Evolutionary conservation across 768 basidiomycete species (phyloP), one percentile per base, ranked within the genome.

Genomic region (Krasilnikovozyma curviuscula): DNA sequence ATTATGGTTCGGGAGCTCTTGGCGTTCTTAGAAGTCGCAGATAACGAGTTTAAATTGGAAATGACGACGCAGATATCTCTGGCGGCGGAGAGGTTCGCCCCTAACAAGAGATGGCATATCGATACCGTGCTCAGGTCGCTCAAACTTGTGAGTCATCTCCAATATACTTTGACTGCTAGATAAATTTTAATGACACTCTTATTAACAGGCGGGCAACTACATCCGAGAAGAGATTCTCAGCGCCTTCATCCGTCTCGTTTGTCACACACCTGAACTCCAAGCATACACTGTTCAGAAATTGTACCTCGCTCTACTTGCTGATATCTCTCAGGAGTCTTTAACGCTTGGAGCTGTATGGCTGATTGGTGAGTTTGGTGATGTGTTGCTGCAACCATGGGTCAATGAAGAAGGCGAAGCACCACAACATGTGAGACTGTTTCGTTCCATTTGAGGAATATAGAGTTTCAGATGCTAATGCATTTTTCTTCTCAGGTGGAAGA

Each of bases 41-140:
- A 97, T 60, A 89, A 95, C 54, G 93, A 98, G 63, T 98, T 98
- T 71, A 98, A 98, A 67, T 75, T 85, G 13, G 82, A 85, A 1
- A 81, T 98, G 78, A 98, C 93, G 0, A 95, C 91, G 0, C 91
- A 98, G 64, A 88, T 98, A 40, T 84, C 80, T 46, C 69, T 95
- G 23, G 91, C 88, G 2, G 93, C 93, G 0, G 93, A 98, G 65
- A 72, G 88, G 38, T 97, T 84, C 61, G 91, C 91, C 0, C 93
- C 93, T 0, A 95, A 91, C 65, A 89, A 89, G 66, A 73, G 93
- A 54, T 98, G 91, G 91, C 93, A 98, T 62, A 98, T 98, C 44
- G 93, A 97, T 63, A 97, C 93, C 0, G 83, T 95, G 4, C 66
- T 98, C 40, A 75, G 93, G 25, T 83, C 86, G 2, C 65, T 98